These are phyloP conservation scores for Pythium scleroteichum DNA, from an alignment of 352 stramenopile species.

Conservation along the genomic window DNA sequence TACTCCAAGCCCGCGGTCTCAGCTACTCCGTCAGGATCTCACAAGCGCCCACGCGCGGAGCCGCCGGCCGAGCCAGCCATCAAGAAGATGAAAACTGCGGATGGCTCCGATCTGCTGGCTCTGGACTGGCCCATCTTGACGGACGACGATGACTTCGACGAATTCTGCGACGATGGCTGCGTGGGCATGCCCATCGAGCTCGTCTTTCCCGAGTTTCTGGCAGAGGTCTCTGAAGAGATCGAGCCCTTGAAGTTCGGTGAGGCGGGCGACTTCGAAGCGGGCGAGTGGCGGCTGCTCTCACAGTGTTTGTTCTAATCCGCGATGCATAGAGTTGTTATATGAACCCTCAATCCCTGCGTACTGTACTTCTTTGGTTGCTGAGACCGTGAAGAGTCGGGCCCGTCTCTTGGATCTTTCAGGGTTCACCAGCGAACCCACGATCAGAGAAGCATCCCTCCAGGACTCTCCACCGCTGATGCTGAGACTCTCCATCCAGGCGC, in stretches of 20 bases:
- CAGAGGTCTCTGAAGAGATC: neutral
- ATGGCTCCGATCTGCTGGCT: constrained; percentile 6
- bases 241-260: constrained; percentile 6
- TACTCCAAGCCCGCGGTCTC: neutral
- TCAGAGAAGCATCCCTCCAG: too few species aligned
- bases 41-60: constrained; percentile 6
- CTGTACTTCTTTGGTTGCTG: too few species aligned
- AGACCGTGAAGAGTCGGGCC: too few species aligned
- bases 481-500: too few species aligned
- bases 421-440: too few species aligned
- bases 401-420: too few species aligned
- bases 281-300: constrained; percentile 6
- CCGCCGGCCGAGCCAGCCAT: too few species aligned
- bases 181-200: constrained; percentile 20
- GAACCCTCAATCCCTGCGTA: neutral
- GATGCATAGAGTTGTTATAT: neutral
- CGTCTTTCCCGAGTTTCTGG: constrained; percentile 2
- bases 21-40: too few species aligned
- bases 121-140: constrained; percentile 11
- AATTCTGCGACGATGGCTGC: constrained; percentile 5
- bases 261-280: neutral
- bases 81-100: constrained; percentile 11
- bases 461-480: too few species aligned
- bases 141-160: neutral
- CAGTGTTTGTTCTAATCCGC: constrained; percentile 7